phyloP scores from a whole-genome alignment of 2,329 filamentous ascomycete species.

The Annulohypoxylon truncatum region DNA sequence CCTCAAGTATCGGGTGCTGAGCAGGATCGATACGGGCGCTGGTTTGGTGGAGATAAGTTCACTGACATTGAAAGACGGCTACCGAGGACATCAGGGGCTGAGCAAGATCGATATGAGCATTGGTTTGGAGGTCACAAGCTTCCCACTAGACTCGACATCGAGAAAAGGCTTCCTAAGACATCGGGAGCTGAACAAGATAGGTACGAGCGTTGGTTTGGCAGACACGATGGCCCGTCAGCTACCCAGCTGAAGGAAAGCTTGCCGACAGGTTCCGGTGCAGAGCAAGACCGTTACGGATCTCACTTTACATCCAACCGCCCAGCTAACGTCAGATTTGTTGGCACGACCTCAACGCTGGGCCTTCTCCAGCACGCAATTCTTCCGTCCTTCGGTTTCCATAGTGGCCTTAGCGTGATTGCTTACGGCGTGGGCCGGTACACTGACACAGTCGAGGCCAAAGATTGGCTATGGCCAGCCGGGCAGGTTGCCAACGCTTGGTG shows the following conservation, averaged over 20 bases:
- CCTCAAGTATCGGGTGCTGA: conserved; percentile 38
- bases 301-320: conserved; percentile 36
- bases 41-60: conserved; percentile 41
- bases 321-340: conserved; percentile 24
- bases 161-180: conserved; percentile 30
- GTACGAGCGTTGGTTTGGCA: conserved; percentile 40
- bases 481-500: conserved; percentile 71
- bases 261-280: conserved; percentile 33
- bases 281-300: conserved; percentile 41
- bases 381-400: conserved; percentile 65
- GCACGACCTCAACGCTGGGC: conserved; percentile 54
- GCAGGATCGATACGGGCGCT: conserved; percentile 42
- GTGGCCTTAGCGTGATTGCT: conserved; percentile 62
- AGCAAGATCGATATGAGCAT: conserved; percentile 42
- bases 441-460: conserved; percentile 68
- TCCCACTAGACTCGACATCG: conserved; percentile 31
- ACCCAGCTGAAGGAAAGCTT: conserved; percentile 35
- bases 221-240: conserved; percentile 28
- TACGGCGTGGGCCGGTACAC: conserved; percentile 64
- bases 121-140: conserved; percentile 38
- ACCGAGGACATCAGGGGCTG: conserved; percentile 36
- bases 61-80: conserved; percentile 35
- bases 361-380: conserved; percentile 65
- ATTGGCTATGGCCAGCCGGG: conserved; percentile 67
- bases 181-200: conserved; percentile 44